A percentile compares a stretch with the other conserved stretches of the same genome.
These are phyloP conservation scores for Lipomyces yamanashiensis DNA, from an alignment of 805 yeast species.

Conservation along the genomic window DNA sequence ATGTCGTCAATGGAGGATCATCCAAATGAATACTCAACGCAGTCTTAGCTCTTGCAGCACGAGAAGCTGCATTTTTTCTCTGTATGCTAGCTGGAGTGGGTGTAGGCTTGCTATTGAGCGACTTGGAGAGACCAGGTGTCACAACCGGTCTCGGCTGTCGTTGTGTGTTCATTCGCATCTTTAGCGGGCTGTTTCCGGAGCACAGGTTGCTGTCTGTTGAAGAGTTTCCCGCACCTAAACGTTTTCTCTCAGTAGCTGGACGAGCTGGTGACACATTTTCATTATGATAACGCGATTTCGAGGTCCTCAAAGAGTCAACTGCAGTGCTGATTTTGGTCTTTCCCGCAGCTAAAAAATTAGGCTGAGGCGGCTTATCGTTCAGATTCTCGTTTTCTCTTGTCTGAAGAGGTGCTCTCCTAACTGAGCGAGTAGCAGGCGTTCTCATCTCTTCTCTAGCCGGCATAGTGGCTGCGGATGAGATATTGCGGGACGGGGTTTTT, in stretches of 20 bases:
- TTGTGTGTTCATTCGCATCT: constrained; percentile 3
- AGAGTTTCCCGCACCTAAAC: constrained; percentile 4
- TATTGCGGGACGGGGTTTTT: constrained; percentile 25
- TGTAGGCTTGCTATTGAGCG: background rate
- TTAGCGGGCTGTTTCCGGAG: constrained; percentile 25
- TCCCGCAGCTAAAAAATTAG: constrained; percentile 22
- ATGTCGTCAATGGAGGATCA: background rate
- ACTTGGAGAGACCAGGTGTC: background rate
- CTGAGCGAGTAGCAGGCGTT: constrained; percentile 14
- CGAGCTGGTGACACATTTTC: constrained; percentile 16
- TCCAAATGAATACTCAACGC: background rate
- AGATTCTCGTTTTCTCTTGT: constrained; percentile 8
- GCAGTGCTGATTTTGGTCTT: background rate
- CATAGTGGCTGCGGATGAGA: constrained; percentile 4
- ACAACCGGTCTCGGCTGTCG: background rate
- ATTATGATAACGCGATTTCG: background rate
- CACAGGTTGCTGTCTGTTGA: constrained; percentile 14
- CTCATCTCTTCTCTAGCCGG: background rate
- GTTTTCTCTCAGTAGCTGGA: background rate
- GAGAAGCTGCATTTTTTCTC: background rate
- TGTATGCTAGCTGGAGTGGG: background rate
- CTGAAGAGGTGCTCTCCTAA: constrained; percentile 21
- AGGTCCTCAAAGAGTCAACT: constrained; percentile 1
- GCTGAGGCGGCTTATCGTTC: constrained; percentile 25
- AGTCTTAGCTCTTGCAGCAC: constrained; percentile 6